Conservation (phyloP, 805 yeast genomes). For the Wickerhamiella lipophila region DNA sequence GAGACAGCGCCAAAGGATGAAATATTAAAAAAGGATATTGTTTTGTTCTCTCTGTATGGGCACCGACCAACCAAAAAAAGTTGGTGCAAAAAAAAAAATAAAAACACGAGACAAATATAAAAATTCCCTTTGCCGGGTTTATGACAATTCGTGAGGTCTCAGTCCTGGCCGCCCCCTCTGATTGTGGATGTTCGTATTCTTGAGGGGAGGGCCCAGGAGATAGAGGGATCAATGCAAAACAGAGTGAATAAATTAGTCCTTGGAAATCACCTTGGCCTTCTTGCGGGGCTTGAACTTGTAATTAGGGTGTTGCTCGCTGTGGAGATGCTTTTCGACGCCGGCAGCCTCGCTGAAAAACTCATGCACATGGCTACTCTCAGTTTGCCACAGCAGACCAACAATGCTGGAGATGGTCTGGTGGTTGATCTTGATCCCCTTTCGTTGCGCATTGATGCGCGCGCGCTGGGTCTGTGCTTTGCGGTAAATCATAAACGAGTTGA, state of each 20-base stretch:
- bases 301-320: conserved; percentile 33
- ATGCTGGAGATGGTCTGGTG: conserved; percentile 34
- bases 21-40: too few species aligned
- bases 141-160: too few species aligned
- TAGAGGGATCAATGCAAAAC: background rate
- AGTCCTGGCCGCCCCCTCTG: too few species aligned
- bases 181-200: too few species aligned
- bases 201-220: too few species aligned
- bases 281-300: conserved; percentile 36
- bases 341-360: conserved; percentile 31
- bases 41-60: too few species aligned
- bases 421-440: conserved; percentile 28
- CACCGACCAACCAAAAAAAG: too few species aligned
- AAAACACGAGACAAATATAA: too few species aligned
- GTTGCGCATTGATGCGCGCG: conserved; percentile 27
- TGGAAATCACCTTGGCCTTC: conserved; percentile 16
- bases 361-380: conserved; percentile 31
- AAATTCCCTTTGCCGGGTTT: too few species aligned
- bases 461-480: conserved; percentile 34
- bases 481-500: conserved; percentile 38
- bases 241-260: background rate
- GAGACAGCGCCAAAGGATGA: too few species aligned
- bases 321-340: conserved; percentile 33
- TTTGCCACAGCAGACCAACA: conserved; percentile 36
- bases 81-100: too few species aligned